Percentiles rank a stretch among this genome's conserved stretches.
Evolutionary conservation across 495 filamentous ascomycete genomes (phyloP).

Genomic region (Podospora fimiseda): DNA sequence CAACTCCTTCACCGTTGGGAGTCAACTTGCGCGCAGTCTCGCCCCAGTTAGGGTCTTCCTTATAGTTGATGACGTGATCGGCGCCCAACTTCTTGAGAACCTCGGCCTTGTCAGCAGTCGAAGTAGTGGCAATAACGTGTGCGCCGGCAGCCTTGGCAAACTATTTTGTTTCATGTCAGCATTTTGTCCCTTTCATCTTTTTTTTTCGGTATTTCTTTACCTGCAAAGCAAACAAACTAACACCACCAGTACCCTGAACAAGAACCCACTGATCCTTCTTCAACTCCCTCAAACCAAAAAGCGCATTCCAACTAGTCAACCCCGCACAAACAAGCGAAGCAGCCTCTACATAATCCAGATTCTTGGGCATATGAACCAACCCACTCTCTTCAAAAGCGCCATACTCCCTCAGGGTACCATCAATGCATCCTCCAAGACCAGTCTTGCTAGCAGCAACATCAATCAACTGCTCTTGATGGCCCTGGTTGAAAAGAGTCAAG

Average conservation of each 20-base stretch:
- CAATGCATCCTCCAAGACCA: conserved; percentile 63
- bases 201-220: conserved; percentile 28
- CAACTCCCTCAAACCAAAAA: conserved; percentile 64
- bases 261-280: conserved; percentile 66
- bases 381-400: conserved; percentile 64
- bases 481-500: conserved; percentile 72
- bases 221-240: conserved; percentile 70
- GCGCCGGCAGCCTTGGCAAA: conserved; percentile 83
- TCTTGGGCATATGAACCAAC: conserved; percentile 57
- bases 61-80: conserved; percentile 75
- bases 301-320: conserved; percentile 74
- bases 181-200: not conserved
- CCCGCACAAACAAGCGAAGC: conserved; percentile 67
- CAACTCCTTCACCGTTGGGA: conserved; percentile 52
- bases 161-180: conserved; percentile 27
- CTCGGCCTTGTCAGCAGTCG: conserved; percentile 57
- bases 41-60: conserved; percentile 64
- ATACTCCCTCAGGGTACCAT: conserved; percentile 68
- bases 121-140: conserved; percentile 74
- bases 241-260: conserved; percentile 77
- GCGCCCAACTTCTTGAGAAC: conserved; percentile 66
- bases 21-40: conserved; percentile 64
- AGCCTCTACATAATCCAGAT: conserved; percentile 57
- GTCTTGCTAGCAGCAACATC: conserved; percentile 36
- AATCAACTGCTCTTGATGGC: conserved; percentile 47